Conservation (phyloP, 2,329 filamentous ascomycete genomes). For the Basipetospora sp. region DNA sequence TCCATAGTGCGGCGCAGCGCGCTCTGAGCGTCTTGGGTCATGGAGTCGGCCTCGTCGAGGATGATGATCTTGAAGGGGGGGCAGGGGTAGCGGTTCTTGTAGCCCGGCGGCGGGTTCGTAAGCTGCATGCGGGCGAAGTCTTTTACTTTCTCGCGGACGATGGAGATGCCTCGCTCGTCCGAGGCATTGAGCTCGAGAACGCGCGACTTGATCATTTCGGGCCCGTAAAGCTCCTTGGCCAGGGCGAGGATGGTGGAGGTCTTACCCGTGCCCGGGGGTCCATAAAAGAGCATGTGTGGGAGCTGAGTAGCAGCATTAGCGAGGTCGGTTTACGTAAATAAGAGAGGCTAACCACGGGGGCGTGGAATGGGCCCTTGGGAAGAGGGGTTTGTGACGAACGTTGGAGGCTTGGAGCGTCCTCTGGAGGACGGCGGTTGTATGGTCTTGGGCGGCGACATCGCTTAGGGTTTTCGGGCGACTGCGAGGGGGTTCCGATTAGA, state of each 20-base stretch:
- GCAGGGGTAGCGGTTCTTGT: slow-evolving; percentile 66
- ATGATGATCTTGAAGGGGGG: slow-evolving; percentile 99
- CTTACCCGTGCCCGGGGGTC: slow-evolving; percentile 92
- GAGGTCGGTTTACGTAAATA: too few species aligned
- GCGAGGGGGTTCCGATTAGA: not conserved
- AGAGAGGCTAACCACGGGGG: too few species aligned
- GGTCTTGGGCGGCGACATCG: slow-evolving; percentile 94
- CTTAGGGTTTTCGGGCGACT: slow-evolving; percentile 86
- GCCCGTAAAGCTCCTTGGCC: slow-evolving; percentile 92
- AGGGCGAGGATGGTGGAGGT: slow-evolving; percentile 94
- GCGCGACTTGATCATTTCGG: slow-evolving; percentile 78
- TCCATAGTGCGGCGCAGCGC: slow-evolving; percentile 94
- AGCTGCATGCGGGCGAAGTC: slow-evolving; percentile 94
- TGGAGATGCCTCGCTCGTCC: slow-evolving; percentile 92
- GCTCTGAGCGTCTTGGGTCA: slow-evolving; percentile 96
- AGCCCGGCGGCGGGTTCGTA: slow-evolving; percentile 59
- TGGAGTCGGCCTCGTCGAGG: slow-evolving; percentile 92
- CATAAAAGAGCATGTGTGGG: slow-evolving; percentile 98
- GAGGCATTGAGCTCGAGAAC: slow-evolving; percentile 99
- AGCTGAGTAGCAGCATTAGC: too few species aligned
- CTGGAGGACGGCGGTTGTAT: slow-evolving; percentile 84
- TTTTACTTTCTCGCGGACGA: slow-evolving; percentile 95
- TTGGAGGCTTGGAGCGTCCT: slow-evolving; percentile 90
- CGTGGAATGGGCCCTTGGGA: too few species aligned
- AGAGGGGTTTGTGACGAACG: slow-evolving; percentile 27